These are phyloP conservation scores for Arthrobotrys musiformis DNA, from an alignment of 2,329 filamentous ascomycete species.

Conservation along the genomic window DNA sequence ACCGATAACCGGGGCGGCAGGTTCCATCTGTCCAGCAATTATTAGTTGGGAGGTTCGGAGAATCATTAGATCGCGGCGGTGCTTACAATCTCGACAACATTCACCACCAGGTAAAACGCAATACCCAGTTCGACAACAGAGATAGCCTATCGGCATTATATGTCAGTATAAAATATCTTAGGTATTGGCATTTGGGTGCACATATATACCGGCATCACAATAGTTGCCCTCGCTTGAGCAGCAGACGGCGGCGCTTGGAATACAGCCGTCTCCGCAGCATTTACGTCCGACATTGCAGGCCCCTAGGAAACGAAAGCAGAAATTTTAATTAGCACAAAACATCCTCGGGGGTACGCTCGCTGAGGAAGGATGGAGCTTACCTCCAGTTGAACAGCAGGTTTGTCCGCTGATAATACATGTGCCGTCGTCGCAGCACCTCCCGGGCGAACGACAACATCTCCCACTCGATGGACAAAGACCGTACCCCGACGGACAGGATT, in stretches of 20 bases:
- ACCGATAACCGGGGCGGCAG: conserved; percentile 46
- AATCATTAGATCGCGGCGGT: background rate
- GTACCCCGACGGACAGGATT: conserved; percentile 38
- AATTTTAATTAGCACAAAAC: background rate
- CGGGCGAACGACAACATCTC: conserved; percentile 39
- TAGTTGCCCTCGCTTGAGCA: conserved; percentile 30
- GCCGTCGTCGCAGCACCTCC: conserved; percentile 44
- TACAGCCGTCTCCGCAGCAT: conserved; percentile 49
- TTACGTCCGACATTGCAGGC: conserved; percentile 42
- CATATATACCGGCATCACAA: conserved; percentile 33
- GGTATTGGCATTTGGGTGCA: background rate
- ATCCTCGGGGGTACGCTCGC: background rate
- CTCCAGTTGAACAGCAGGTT: conserved; percentile 41
- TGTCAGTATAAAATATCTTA: background rate
- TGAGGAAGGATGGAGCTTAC: background rate
- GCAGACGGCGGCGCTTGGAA: conserved; percentile 9
- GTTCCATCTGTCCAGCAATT: conserved; percentile 25
- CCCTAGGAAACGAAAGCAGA: background rate
- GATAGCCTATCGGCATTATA: conserved; percentile 22
- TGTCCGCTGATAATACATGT: conserved; percentile 44
- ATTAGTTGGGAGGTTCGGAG: background rate
- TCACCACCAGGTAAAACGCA: conserved; percentile 45
- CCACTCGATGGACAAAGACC: conserved; percentile 36
- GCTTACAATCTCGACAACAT: conserved; percentile 51
- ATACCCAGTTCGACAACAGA: conserved; percentile 50